Conservation (phyloP, 306 rosid genomes). For the Acacia crassicarpa region DNA sequence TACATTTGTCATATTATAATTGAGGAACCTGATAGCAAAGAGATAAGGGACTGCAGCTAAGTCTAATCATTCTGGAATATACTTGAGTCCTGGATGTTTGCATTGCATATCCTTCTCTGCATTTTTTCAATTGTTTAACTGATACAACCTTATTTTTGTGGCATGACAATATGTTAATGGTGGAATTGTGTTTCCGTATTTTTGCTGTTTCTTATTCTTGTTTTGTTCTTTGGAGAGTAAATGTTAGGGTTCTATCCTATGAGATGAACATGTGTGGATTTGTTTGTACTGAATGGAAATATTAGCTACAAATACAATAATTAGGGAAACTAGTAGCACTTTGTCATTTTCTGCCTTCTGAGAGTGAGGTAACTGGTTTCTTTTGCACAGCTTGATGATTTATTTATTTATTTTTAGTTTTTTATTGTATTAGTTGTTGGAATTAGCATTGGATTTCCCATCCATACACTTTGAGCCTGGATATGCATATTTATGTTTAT, state of each 20-base stretch:
- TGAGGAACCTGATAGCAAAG: not conserved
- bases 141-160: not conserved
- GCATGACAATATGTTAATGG: not conserved
- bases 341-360: not conserved
- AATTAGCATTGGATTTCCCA: not conserved
- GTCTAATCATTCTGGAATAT: not conserved
- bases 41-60: not conserved
- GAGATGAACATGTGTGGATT: not conserved
- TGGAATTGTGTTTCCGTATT: not conserved
- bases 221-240: slow-evolving; percentile 3
- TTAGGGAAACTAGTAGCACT: not conserved
- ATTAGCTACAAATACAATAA: not conserved
- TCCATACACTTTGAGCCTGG: not conserved
- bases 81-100: not conserved
- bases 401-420: not conserved
- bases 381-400: not conserved
- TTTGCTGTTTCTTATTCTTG: not conserved
- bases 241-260: not conserved
- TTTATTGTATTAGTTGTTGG: not conserved
- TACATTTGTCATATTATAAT: not conserved
- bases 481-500: not conserved
- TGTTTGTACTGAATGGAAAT: not conserved
- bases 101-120: not conserved
- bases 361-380: not conserved
- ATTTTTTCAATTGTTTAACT: not conserved